Conservation (phyloP, 2,329 filamentous ascomycete species). For the Fusarium sp. region DNA sequence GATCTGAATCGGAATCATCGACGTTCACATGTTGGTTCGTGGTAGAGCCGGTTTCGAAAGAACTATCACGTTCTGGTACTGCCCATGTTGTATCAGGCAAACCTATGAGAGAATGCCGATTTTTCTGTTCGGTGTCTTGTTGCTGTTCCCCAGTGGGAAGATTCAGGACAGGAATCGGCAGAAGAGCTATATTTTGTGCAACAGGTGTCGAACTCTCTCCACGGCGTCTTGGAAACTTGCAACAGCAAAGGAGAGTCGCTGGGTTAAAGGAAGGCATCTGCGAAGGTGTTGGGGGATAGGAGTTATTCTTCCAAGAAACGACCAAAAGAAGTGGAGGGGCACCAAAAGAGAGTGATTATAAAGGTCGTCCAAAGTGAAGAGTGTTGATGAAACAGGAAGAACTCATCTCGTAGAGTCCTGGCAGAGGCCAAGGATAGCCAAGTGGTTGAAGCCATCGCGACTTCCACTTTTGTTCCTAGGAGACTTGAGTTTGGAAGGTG, state of each 20-base stretch:
- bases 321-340: constrained; percentile 10
- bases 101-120: constrained; percentile 18
- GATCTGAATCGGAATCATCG: constrained; percentile 56
- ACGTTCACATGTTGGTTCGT: constrained; percentile 45
- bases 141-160: background rate
- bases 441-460: background rate
- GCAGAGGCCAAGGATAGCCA: background rate
- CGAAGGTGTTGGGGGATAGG: background rate
- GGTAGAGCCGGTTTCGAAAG: constrained; percentile 1
- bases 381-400: background rate
- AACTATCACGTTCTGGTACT: constrained; percentile 1
- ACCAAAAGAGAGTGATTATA: constrained; percentile 6
- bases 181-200: constrained; percentile 4
- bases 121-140: background rate
- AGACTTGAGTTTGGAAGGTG: background rate
- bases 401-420: too few species aligned
- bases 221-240: constrained; percentile 21
- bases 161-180: background rate
- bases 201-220: background rate
- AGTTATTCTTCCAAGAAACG: constrained; percentile 31
- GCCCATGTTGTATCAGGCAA: constrained; percentile 26
- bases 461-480: background rate
- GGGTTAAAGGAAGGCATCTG: background rate
- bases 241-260: constrained; percentile 43
- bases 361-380: constrained; percentile 2